Base-by-base conservation (phyloP, 2,329 filamentous ascomycete species). In the Myotisia sp. region DNA sequence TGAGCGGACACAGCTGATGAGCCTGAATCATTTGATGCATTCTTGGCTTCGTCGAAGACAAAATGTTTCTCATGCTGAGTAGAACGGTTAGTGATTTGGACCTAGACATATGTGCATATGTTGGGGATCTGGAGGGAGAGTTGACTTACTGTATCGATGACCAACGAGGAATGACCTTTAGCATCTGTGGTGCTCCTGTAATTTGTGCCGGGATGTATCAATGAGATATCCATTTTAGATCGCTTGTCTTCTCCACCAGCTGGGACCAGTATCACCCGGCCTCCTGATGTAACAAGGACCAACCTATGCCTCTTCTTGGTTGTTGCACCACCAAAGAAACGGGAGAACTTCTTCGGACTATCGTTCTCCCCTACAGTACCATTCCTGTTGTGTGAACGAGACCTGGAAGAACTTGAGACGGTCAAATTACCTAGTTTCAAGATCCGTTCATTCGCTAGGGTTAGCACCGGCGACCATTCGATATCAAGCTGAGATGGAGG, bases 401-500 rank as follows among this genome's bases (percentile, higher is more conserved):
- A 70, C 34, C 85, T 69, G 6, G 86, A 79, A 2, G 82, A 74
- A 4, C 83, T 79, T 24, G 82, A 68, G 5, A 98, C 86, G 56
- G 85, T 72, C 42, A 94, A 63, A 49, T 98, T 93, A 2, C 90
- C 90, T 14, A 98, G 66, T 55, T 92, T 94, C 42, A 98, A 58
- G 45, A 98, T 98, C 22, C 90, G 74, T 58, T 98, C 90, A 50
- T 95, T 94, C 39, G 75, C 78, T 49, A 78, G 76, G 6, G 82
- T 94, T 36, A 98, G 64, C 3, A 98, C 86, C 1, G 90, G 90
- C 1, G 87, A 94, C 90, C 90, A 98, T 58, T 98, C 90, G 37
- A 98, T 92, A 51, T 98, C 90, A 17, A 98, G 65, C 55, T 95
- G 90, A 33, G 82, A 93, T 1, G 90, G 90, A n/a, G 90, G 87